These are phyloP conservation scores for Phytophthora sojae DNA, from an alignment of 352 stramenopile species.

Conservation along the genomic window DNA sequence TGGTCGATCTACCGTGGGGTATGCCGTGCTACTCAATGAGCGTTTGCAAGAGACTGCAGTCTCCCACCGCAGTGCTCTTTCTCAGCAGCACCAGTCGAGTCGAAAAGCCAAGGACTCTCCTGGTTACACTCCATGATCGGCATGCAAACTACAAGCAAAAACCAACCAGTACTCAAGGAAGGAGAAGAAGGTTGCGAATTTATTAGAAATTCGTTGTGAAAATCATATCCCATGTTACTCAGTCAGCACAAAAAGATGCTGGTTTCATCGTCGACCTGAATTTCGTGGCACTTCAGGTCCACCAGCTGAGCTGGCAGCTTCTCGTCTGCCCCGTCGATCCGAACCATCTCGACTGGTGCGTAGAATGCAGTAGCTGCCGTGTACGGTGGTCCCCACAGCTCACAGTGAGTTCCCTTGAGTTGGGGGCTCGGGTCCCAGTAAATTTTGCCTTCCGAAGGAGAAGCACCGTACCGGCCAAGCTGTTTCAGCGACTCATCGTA, in stretches of 20 bases:
- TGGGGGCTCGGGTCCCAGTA: slow-evolving; percentile 55
- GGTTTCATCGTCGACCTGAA: slow-evolving; percentile 8
- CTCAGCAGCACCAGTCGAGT: too few relatives aligned
- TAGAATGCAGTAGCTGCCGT: background rate
- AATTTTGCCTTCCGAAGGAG: slow-evolving; percentile 47
- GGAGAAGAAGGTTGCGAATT: too few relatives aligned
- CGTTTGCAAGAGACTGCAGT: too few relatives aligned
- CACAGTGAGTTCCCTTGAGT: slow-evolving; percentile 31
- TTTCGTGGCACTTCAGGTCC: slow-evolving; percentile 22
- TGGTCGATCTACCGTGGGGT: too few relatives aligned
- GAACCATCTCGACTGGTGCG: background rate
- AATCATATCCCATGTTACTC: background rate
- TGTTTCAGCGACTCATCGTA: slow-evolving; percentile 60
- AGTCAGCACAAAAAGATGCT: slow-evolving; percentile 29
- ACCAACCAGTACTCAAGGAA: too few relatives aligned
- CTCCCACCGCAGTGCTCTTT: too few relatives aligned
- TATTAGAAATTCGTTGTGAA: too few relatives aligned
- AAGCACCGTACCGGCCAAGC: slow-evolving; percentile 45
- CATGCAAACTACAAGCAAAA: too few relatives aligned
- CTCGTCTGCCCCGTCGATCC: slow-evolving; percentile 14
- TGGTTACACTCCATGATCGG: too few relatives aligned
- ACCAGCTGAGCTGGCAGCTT: background rate
- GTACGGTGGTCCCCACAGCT: slow-evolving; percentile 28
- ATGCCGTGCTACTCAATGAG: too few relatives aligned
- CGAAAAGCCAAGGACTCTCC: too few relatives aligned